phyloP scores from a whole-genome alignment of 768 basidiomycete species.

The Lactifluus pinguis region DNA sequence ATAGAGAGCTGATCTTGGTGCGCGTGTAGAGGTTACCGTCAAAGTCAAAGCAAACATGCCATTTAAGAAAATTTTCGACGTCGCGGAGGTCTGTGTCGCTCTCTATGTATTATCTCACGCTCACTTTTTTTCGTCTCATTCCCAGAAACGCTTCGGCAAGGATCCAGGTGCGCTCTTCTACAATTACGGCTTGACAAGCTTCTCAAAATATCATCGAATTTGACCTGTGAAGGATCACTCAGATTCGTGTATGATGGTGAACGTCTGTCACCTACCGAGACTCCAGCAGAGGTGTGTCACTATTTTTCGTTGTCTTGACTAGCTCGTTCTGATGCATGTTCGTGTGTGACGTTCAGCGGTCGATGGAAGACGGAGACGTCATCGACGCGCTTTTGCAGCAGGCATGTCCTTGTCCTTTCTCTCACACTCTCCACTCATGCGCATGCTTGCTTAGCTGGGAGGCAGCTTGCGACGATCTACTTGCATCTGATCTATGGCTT shows the following conservation, averaged over 20 bases:
- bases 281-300: constrained; percentile 11
- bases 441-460: constrained; percentile 2
- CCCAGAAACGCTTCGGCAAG: constrained; percentile 15
- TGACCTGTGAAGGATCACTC: constrained; percentile 10
- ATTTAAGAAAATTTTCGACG: constrained; percentile 18
- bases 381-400: constrained; percentile 18
- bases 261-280: constrained; percentile 12
- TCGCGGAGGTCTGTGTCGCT: constrained; percentile 11
- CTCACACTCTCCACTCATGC: not conserved
- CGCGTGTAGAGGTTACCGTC: constrained; percentile 6
- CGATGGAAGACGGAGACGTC: constrained; percentile 18
- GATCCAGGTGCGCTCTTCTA: constrained; percentile 14
- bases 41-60: constrained; percentile 20
- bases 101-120: not conserved
- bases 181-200: not conserved
- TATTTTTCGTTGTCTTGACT: not conserved
- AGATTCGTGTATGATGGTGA: constrained; percentile 17
- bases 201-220: not conserved
- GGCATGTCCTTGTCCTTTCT: not conserved
- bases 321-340: not conserved
- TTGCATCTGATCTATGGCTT: not conserved
- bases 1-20: not conserved
- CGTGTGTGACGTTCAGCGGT: not conserved
- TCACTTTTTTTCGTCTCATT: not conserved
- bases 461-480: not conserved